Evolutionary conservation across 2,329 filamentous ascomycete genomes (phyloP).

Genomic region (Apiospora pterosperma): DNA sequence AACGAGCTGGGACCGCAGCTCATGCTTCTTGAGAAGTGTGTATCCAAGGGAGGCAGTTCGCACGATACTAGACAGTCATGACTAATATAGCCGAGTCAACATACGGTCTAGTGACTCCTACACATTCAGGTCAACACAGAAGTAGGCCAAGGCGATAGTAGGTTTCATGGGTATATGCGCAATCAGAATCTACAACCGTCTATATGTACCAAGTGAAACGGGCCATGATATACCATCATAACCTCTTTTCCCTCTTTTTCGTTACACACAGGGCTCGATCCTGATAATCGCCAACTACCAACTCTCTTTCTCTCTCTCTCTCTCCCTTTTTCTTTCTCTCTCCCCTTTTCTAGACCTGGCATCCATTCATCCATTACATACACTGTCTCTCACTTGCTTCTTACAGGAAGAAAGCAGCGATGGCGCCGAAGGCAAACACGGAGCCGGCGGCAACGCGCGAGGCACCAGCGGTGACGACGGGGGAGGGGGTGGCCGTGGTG

Average conservation of each 20-base stretch:
- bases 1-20: neutral
- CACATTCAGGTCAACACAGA: neutral
- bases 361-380: neutral
- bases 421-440: constrained; percentile 36
- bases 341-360: neutral
- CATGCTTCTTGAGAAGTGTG: no score
- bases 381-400: neutral
- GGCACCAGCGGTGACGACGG: constrained; percentile 23
- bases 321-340: neutral
- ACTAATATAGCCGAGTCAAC: neutral
- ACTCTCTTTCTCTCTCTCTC: neutral
- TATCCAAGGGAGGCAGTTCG: no score
- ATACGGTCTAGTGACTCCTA: no score
- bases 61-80: no score
- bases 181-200: constrained; percentile 4
- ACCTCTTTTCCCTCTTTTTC: neutral
- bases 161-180: neutral
- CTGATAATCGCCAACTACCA: neutral
- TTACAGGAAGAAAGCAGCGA: constrained; percentile 42
- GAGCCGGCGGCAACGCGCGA: constrained; percentile 33
- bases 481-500: constrained; percentile 11
- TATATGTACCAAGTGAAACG: constrained; percentile 1
- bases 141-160: no score
- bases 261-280: neutral
- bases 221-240: neutral